phyloP scores from a whole-genome alignment of 768 basidiomycete genomes.

The Amanita rimosa region DNA sequence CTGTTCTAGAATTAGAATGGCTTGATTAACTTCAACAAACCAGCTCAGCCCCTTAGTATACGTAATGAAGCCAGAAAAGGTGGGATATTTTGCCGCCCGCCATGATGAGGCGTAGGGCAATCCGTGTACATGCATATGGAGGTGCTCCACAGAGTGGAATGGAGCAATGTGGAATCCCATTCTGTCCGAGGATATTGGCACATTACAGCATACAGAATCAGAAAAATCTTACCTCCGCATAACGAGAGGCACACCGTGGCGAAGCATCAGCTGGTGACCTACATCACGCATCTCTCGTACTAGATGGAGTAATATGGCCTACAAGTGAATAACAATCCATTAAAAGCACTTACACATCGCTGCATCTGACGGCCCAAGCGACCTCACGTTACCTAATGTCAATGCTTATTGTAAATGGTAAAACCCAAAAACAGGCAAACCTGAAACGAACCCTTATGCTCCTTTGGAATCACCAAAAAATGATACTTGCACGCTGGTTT shows the following conservation, averaged over 20 bases:
- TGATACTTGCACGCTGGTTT: slow-evolving; percentile 39
- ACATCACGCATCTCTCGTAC: not conserved
- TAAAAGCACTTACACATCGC: not conserved
- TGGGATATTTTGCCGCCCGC: slow-evolving; percentile 36
- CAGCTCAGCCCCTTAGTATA: slow-evolving; percentile 59
- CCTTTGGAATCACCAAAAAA: slow-evolving; percentile 38
- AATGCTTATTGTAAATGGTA: too few species aligned
- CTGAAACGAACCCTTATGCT: slow-evolving; percentile 33
- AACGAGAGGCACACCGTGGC: not conserved
- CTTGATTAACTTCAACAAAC: slow-evolving; percentile 58
- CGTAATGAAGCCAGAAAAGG: slow-evolving; percentile 23
- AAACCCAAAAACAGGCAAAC: not conserved
- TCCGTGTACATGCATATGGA: slow-evolving; percentile 66
- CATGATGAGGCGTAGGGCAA: slow-evolving; percentile 44
- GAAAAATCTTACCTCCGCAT: slow-evolving; percentile 30
- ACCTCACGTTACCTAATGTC: not conserved
- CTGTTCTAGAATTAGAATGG: slow-evolving; percentile 45
- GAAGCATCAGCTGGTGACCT: not conserved
- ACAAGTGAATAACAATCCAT: not conserved
- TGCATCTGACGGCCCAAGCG: not conserved
- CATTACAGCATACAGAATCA: not conserved
- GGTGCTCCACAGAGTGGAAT: slow-evolving; percentile 58
- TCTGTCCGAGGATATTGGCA: slow-evolving; percentile 21
- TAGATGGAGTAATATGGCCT: not conserved
- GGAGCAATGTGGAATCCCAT: slow-evolving; percentile 80